Base-by-base conservation (phyloP, 768 basidiomycete species). In the Suillus alpinus region DNA sequence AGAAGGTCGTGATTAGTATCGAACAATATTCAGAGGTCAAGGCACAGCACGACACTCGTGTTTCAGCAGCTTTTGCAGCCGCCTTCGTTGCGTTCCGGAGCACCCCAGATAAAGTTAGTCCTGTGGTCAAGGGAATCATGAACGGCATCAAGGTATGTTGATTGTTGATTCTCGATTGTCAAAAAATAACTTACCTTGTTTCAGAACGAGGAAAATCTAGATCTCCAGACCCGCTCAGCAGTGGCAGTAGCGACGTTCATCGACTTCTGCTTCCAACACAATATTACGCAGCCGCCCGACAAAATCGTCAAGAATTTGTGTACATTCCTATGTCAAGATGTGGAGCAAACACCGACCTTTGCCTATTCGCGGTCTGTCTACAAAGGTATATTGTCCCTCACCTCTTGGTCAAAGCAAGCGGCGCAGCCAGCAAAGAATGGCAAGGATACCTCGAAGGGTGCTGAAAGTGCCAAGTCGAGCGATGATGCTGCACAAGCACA, bases 241-340 rank as follows among this genome's bases (percentile, higher is more conserved):
- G 79, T 79, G 0, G 88, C 94, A 0, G 90, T 98, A 16, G 91
- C 95, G 5, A 83, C 87, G 6, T 95, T 99, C 75, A 85, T 98
- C 64, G 86, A 88, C 59, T 92, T 93, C 69, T 97, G 94, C 72
- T 81, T 86, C 3, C 78, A 78, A 68, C 86, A 84, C 70, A 82
- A 86, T 49, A 85, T 94, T 53, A 73, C 81, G 36, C 93, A 95
- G 68, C 95, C 96, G 3, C 90, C 91, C 1, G 93, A 95, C 67
- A 99, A 99, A 80, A 93, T 99, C 59, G 87, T 98, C 64, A 94
- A 94, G 77, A 99, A 99, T 71, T 84, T 98, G 8, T 96, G 94
- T 77, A 95, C 93, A 0, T 98, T 98, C 76, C 78, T 98, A 6
- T 98, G 96, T 69, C 92, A 94, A 68, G 97, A 99, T 71, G 81